Conservation (phyloP, 768 basidiomycete species). For the Tephrocybe sp. region DNA sequence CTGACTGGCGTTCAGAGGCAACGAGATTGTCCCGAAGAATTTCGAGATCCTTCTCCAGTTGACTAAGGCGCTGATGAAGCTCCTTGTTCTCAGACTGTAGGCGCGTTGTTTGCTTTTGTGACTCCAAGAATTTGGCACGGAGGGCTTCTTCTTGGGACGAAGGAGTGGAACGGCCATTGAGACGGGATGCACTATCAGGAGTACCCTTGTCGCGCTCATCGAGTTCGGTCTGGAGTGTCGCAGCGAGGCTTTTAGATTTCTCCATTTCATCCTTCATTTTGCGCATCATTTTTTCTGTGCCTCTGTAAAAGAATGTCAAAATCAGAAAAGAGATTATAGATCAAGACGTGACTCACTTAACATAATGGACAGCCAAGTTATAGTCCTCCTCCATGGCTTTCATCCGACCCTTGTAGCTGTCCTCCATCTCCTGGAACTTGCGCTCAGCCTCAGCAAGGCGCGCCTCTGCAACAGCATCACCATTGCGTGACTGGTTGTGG, state of each 20-base stretch:
- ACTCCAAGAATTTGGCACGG: constrained; percentile 72
- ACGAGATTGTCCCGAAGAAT: constrained; percentile 68
- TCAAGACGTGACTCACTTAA: constrained; percentile 68
- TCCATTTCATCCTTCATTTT: constrained; percentile 94
- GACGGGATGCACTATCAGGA: constrained; percentile 36
- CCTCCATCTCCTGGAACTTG: constrained; percentile 78
- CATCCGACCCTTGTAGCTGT: constrained; percentile 74
- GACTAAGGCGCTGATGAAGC: constrained; percentile 68
- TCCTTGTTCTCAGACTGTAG: constrained; percentile 77
- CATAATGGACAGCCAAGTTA: constrained; percentile 94
- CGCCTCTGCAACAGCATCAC: constrained; percentile 29
- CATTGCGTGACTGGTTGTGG: constrained; percentile 46
- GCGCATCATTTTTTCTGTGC: constrained; percentile 97
- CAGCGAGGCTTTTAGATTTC: constrained; percentile 84
- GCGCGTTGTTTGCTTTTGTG: constrained; percentile 74
- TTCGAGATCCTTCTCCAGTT: constrained; percentile 75
- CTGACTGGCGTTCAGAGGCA: constrained; percentile 74
- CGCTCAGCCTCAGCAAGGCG: constrained; percentile 69
- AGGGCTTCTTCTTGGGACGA: constrained; percentile 75
- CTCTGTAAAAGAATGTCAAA: constrained; percentile 46
- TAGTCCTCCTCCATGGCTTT: constrained; percentile 95
- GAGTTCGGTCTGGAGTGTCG: constrained; percentile 80
- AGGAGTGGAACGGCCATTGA: constrained; percentile 81
- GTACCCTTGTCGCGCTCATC: constrained; percentile 67
- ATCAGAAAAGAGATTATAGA: constrained; percentile 8